phyloP scores from a whole-genome alignment of 2,329 filamentous ascomycete species.

The Acrocalymma vagum region DNA sequence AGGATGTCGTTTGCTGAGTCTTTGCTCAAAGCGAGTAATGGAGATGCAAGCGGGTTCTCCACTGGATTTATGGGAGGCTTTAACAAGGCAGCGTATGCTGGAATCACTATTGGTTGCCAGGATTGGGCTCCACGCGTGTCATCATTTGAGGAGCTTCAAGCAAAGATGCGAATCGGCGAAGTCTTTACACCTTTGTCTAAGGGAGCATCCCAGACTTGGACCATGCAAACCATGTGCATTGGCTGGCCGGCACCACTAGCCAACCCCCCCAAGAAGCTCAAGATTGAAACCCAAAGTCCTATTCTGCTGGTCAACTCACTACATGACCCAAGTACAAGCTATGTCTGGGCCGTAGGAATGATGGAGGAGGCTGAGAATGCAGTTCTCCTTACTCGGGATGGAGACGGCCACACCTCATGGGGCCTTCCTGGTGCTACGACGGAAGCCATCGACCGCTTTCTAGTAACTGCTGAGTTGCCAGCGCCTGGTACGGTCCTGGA shows the following conservation, averaged over 20 bases:
- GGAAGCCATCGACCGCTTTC: too few species aligned
- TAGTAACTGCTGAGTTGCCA: too few species aligned
- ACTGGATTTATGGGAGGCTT: conserved; percentile 2
- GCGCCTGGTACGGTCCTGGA: too few species aligned
- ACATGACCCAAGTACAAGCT: conserved; percentile 51
- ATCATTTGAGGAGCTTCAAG: conserved; percentile 16
- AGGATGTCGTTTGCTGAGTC: conserved; percentile 20
- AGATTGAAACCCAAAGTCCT: conserved; percentile 24
- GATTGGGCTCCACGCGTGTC: conserved; percentile 40
- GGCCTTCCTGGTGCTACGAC: too few species aligned
- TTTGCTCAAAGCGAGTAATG: conserved; percentile 38
- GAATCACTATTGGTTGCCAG: conserved; percentile 48
- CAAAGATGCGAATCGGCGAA: conserved; percentile 36
- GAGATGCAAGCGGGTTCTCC: conserved; percentile 49
- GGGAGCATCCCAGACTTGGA: conserved; percentile 44
- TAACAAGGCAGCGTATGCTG: conserved; percentile 29
- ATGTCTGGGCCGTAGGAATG: conserved; percentile 20
- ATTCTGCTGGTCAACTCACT: conserved; percentile 51
- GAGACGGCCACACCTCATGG: conserved; percentile 46
- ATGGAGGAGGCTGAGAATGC: conserved; percentile 28
- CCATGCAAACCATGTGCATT: conserved; percentile 46
- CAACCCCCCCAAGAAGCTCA: conserved; percentile 40
- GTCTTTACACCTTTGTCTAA: conserved; percentile 44
- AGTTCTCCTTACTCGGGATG: conserved; percentile 48
- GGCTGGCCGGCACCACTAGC: conserved; percentile 47